phyloP scores from a whole-genome alignment of 2,329 filamentous ascomycete species.

The Macrophomina tecta region DNA sequence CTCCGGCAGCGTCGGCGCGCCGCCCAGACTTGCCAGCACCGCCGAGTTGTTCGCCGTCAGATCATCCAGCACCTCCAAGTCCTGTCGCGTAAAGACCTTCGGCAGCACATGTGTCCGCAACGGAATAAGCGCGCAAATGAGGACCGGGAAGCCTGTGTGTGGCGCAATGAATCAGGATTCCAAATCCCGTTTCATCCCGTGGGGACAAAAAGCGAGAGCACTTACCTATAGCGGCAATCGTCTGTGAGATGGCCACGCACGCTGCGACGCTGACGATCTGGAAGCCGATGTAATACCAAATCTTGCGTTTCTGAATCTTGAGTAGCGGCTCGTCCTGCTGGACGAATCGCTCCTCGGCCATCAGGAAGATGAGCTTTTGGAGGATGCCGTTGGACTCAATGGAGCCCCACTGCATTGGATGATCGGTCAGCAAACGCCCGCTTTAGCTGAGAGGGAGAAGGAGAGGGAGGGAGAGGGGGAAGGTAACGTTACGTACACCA shows the following conservation, averaged over 20 bases:
- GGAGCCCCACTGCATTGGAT: constrained; percentile 46
- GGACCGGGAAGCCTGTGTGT: constrained; percentile 56
- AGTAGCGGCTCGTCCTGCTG: constrained; percentile 54
- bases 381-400: constrained; percentile 56
- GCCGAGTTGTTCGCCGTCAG: constrained; percentile 59
- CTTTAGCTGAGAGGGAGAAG: no score
- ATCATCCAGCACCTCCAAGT: constrained; percentile 57
- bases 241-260: constrained; percentile 62
- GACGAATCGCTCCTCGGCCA: constrained; percentile 54
- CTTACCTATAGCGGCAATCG: constrained; percentile 59
- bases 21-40: constrained; percentile 59
- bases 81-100: constrained; percentile 54
- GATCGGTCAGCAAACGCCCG: constrained; percentile 11
- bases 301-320: constrained; percentile 50
- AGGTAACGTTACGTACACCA: constrained; percentile 42
- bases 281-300: constrained; percentile 56
- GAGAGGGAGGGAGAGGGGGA: no score
- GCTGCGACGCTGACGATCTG: constrained; percentile 57
- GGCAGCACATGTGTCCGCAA: constrained; percentile 57
- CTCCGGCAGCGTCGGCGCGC: constrained; percentile 43
- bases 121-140: constrained; percentile 63
- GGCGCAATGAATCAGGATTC: not conserved
- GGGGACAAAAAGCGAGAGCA: not conserved
- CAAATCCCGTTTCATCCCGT: not conserved
- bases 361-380: constrained; percentile 55